Percentiles rank a stretch among this genome's conserved stretches.
phyloP scores from a whole-genome alignment of 345 rosid genomes.

The Eucalyptus dawsonii region DNA sequence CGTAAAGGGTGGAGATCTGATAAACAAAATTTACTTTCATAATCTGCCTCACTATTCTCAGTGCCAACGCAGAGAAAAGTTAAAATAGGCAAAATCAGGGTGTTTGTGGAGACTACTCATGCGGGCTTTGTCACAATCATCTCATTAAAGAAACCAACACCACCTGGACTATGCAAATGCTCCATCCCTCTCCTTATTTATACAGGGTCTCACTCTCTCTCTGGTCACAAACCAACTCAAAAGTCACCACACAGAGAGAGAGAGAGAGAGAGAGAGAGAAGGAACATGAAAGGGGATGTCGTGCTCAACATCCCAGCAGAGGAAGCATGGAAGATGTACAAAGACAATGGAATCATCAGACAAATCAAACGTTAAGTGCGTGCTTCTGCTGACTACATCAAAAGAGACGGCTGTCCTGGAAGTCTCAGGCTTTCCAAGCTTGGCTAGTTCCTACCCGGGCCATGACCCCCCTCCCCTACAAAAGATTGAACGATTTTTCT shows the following conservation, averaged over 20 bases:
- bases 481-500: background rate
- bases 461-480: background rate
- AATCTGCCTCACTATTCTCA: background rate
- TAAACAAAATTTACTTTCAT: background rate
- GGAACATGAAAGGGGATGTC: constrained; percentile 21
- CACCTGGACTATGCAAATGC: background rate
- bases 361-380: constrained; percentile 31
- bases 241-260: background rate
- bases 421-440: constrained; percentile 28
- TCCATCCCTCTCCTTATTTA: background rate
- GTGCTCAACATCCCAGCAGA: constrained; percentile 20
- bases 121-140: background rate
- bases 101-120: background rate
- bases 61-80: background rate
- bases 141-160: background rate
- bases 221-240: background rate
- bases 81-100: background rate
- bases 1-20: background rate
- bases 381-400: constrained; percentile 5
- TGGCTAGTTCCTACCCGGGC: constrained; percentile 6
- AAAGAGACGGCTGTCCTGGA: constrained; percentile 32
- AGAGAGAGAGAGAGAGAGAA: background rate
- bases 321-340: constrained; percentile 33
- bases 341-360: constrained; percentile 17
- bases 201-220: background rate